These are phyloP conservation scores for Aspergillus funiculosus DNA, from an alignment of 495 filamentous ascomycete species.

Conservation along the genomic window DNA sequence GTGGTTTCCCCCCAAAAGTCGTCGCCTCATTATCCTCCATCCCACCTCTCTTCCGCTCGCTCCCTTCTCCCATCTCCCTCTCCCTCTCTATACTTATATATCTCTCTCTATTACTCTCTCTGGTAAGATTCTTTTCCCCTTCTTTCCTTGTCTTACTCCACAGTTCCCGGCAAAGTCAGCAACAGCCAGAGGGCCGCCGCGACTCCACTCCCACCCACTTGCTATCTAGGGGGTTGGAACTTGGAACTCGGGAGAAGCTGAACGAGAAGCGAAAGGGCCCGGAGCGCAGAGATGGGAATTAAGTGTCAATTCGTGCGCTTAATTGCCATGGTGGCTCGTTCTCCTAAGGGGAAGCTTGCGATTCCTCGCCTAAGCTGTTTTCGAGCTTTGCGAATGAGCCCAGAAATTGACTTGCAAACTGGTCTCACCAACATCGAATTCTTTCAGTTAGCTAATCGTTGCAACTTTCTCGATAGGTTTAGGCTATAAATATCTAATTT, in stretches of 20 bases:
- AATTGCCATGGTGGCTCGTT: neutral
- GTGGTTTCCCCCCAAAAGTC: neutral
- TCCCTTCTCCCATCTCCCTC: slow-evolving; percentile 1
- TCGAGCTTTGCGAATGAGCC: too few relatives aligned
- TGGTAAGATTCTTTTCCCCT: too few relatives aligned
- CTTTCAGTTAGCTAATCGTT: too few relatives aligned
- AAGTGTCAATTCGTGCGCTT: neutral
- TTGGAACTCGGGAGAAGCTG: slow-evolving; percentile 15
- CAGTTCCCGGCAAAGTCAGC: slow-evolving; percentile 26
- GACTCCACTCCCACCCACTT: slow-evolving; percentile 23
- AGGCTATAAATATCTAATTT: slow-evolving; percentile 1
- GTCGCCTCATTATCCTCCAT: neutral
- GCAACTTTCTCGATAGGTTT: neutral
- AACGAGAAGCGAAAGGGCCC: neutral
- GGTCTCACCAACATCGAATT: too few relatives aligned
- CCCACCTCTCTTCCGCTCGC: slow-evolving; percentile 1
- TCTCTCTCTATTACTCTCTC: slow-evolving; percentile 3
- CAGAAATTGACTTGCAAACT: too few relatives aligned
- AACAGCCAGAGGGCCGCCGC: slow-evolving; percentile 12
- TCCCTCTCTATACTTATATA: slow-evolving; percentile 15
- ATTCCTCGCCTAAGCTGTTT: too few relatives aligned
- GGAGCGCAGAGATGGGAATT: neutral
- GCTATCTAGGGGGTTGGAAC: too few relatives aligned
- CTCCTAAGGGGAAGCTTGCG: neutral
- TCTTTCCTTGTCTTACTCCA: slow-evolving; percentile 18